These are phyloP conservation scores for Didymella exigua DNA, from an alignment of 2,329 filamentous ascomycete species.

Conservation along the genomic window DNA sequence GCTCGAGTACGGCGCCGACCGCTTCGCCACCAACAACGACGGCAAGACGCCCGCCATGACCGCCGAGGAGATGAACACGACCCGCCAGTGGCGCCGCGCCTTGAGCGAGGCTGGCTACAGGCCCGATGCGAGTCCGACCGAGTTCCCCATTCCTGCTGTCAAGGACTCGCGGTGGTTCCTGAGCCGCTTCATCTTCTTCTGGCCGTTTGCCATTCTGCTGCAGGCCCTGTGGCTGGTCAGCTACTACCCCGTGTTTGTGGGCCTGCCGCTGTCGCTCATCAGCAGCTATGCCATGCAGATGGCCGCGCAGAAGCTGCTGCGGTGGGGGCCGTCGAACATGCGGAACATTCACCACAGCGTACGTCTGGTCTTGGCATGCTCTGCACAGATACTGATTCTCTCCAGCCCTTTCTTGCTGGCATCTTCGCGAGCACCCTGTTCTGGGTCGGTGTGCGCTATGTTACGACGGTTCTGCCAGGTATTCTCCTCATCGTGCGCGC, in stretches of 20 bases:
- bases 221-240: conserved; percentile 73
- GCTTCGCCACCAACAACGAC: conserved; percentile 85
- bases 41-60: conserved; percentile 90
- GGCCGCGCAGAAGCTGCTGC: conserved; percentile 75
- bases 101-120: conserved; percentile 85
- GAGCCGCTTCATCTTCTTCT: conserved; percentile 85
- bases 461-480: conserved; percentile 76
- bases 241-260: conserved; percentile 73
- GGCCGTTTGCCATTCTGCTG: conserved; percentile 80
- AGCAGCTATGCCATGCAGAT: conserved; percentile 75
- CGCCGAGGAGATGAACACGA: conserved; percentile 87
- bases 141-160: conserved; percentile 75
- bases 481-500: conserved; percentile 38
- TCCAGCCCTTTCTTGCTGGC: conserved; percentile 85
- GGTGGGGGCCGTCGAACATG: conserved; percentile 86
- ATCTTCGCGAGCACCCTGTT: conserved; percentile 90
- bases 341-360: conserved; percentile 88
- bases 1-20: conserved; percentile 92
- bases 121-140: conserved; percentile 73
- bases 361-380: conserved; percentile 38
- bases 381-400: conserved; percentile 14
- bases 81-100: conserved; percentile 79
- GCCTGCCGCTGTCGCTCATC: conserved; percentile 72
- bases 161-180: conserved; percentile 80
- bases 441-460: conserved; percentile 76